Evolutionary conservation across 108 stramenopile genomes (phyloP), one percentile per base, ranked within the genome.

Genomic region (Chaetoceros muelleri): DNA sequence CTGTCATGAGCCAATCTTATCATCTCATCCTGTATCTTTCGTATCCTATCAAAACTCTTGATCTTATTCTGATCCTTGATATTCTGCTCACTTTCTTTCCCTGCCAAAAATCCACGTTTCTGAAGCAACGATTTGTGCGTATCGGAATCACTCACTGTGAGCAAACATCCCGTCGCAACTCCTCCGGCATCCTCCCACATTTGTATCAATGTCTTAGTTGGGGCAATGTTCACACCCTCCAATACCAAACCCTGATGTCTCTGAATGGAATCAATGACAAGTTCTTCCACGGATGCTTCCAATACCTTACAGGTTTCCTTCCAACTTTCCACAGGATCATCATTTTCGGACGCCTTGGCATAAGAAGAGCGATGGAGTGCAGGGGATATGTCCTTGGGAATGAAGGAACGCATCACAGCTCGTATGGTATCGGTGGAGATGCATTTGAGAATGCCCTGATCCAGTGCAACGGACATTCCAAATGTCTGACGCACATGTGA

Each of bases 21-120:
- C 80, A 86, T 86, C 31, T 82, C 81, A 22, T 75, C 72, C 53
- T 86, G 84, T 24, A 86, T 80, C 53, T 53, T 17, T 24, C 81
- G 60, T 16, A 86, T 74, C 0, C 84, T 61, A 45, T 77, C 74
- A 58, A 75, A 77, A 28, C 48, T 65, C 8, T 46, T 40, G 21
- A 86, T 28, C 56, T 86, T 81, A 20, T 67, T 46, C 40, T 79
- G 64, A 30, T 63, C 78, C 1, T 34, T 57, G 8, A 26, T 57
- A 44, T 46, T 57, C 30, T 54, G 10, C 29, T 69, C 68, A 23
- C 28, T 28, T n/a, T 53, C 16, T 24, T 79, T 75, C 0, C 75
- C 77, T 23, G 84, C 75, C 19, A 72, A 52, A 17, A 73, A 44
- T 2, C 74, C 79, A 44, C 84, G 60, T 44, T 62, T 62, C n/a